phyloP scores from a whole-genome alignment of 2,329 filamentous ascomycete species.

The Fusarium haematococcum region DNA sequence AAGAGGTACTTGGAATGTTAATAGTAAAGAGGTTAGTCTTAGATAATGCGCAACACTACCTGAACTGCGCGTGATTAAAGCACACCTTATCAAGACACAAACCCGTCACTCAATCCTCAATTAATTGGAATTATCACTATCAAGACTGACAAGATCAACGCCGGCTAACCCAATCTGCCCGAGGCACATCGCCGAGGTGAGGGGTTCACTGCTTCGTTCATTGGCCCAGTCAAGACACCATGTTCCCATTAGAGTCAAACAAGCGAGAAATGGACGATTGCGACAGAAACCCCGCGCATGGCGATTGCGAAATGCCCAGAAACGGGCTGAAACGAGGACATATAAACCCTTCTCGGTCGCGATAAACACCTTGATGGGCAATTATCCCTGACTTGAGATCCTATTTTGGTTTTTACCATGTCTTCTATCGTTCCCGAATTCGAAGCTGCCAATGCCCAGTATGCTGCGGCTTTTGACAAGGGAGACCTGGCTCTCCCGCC shows the following conservation, averaged over 20 bases:
- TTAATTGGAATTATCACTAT: not conserved
- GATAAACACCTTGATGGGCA: not conserved
- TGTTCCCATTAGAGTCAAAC: not conserved
- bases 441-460: conserved; percentile 39
- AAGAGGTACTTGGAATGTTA: not conserved
- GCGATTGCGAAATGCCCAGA: conserved; percentile 4
- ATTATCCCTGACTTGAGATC: not conserved
- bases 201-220: not conserved
- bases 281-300: conserved; percentile 37
- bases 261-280: conserved; percentile 12
- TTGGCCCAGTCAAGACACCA: not conserved
- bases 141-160: not conserved
- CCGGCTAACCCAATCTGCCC: not conserved
- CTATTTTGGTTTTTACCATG: conserved; percentile 13
- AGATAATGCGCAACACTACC: not conserved
- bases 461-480: conserved; percentile 37
- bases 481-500: conserved; percentile 39
- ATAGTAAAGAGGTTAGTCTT: not conserved
- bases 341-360: not conserved
- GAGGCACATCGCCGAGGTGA: not conserved
- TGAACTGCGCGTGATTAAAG: not conserved
- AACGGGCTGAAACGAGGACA: not conserved
- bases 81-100: not conserved
- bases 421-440: conserved; percentile 36
- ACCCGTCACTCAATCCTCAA: not conserved